These are phyloP conservation scores for Millerozyma miso DNA, from an alignment of 805 yeast species.

Conservation along the genomic window DNA sequence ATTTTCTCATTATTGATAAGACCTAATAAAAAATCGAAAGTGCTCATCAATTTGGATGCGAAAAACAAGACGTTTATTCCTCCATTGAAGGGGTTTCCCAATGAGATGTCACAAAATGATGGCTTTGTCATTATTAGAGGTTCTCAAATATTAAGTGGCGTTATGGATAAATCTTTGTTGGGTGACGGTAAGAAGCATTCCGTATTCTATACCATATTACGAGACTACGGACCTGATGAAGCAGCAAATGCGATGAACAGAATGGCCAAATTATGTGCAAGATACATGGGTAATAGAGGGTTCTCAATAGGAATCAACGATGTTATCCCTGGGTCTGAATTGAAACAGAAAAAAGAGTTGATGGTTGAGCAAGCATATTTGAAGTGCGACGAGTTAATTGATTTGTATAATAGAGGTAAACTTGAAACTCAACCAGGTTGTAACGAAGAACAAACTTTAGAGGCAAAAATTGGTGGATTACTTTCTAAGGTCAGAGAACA, in stretches of 20 bases:
- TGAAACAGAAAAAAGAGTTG: constrained; percentile 73
- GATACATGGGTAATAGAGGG: constrained; percentile 91
- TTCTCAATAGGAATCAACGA: constrained; percentile 96
- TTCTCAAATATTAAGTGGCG: constrained; percentile 84
- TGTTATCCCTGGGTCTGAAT: constrained; percentile 85
- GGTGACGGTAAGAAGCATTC: constrained; percentile 99
- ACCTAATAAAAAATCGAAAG: constrained; percentile 74
- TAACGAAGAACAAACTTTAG: constrained; percentile 96
- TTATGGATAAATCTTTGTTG: constrained; percentile 91
- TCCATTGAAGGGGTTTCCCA: constrained; percentile 67
- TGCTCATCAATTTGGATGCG: constrained; percentile 87
- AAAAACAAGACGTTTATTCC: constrained; percentile 86
- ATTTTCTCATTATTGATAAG: constrained; percentile 81
- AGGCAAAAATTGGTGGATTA: constrained; percentile 94
- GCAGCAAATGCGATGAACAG: constrained; percentile 97
- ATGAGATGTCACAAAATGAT: constrained; percentile 96
- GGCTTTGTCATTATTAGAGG: constrained; percentile 90
- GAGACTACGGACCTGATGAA: constrained; percentile 96
- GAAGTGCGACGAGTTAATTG: constrained; percentile 88
- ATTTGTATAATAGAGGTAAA: constrained; percentile 72
- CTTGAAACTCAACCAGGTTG: constrained; percentile 99
- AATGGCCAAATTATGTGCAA: constrained; percentile 98
- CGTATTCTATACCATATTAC: constrained; percentile 86
- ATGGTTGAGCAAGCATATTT: constrained; percentile 88
- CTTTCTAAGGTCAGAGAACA: constrained; percentile 97